A percentile compares a stretch with the other conserved stretches of the same genome.
These are phyloP conservation scores for Takakia lepidozioides DNA, from an alignment of 225 moss, liverwort and hornwort genomes.

Conservation along the genomic window DNA sequence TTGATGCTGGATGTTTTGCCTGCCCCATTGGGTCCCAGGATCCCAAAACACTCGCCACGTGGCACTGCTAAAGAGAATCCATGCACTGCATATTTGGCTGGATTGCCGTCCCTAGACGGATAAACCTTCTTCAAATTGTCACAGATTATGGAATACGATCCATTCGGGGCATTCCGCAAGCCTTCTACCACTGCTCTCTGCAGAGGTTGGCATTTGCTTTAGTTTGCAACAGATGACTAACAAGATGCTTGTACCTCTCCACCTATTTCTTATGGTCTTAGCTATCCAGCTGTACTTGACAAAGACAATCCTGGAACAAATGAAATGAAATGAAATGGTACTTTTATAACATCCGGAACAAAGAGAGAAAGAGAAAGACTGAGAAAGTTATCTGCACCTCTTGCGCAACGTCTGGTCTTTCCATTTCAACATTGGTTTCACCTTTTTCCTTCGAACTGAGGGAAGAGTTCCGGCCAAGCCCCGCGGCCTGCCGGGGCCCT, in stretches of 20 bases:
- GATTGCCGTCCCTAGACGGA: constrained; percentile 73
- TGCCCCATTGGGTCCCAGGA: constrained; percentile 92
- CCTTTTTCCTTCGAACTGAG: constrained; percentile 20
- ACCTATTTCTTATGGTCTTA: no score
- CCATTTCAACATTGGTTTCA: constrained; percentile 26
- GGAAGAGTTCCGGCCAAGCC: constrained; percentile 11
- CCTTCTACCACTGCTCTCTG: constrained; percentile 57
- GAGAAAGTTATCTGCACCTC: no score
- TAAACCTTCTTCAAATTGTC: constrained; percentile 69
- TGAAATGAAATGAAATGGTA: no score
- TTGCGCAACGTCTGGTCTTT: constrained; percentile 64
- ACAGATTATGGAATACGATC: constrained; percentile 60
- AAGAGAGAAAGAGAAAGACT: no score
- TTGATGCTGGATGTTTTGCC: constrained; percentile 87
- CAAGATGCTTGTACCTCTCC: no score
- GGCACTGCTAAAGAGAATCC: constrained; percentile 74
- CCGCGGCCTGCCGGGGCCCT: constrained; percentile 11
- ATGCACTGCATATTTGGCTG: constrained; percentile 63
- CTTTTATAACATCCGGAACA: no score
- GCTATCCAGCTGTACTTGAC: no score
- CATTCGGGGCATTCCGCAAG: constrained; percentile 24
- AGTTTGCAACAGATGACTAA: no score
- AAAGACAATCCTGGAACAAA: no score
- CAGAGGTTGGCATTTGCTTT: neutral
- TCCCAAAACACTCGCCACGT: constrained; percentile 73